Evolutionary conservation across 2,329 filamentous ascomycete species (phyloP), one percentile per base, ranked within the genome.

Genomic region (Aciculosporium take): DNA sequence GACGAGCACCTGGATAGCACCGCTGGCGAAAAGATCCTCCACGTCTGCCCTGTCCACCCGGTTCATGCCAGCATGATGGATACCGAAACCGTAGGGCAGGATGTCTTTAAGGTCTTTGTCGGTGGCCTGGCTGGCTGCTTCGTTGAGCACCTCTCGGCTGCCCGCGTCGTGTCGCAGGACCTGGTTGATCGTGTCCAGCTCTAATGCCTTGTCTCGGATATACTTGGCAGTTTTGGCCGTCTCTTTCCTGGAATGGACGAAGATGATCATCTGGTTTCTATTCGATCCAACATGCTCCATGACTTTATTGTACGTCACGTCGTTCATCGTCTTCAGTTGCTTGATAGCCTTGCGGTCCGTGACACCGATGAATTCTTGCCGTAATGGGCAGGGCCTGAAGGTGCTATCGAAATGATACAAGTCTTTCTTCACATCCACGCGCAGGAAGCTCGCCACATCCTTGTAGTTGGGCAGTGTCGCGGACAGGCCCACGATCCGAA

Each of bases 261-360:
- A 98, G 45, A 98, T 94, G 30, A 98, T 76, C 88, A 98, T 95
- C 61, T 98, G 91, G 53, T 98, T 94, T 48, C 84, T 79, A 55
- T 93, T 82, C 45, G 82, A 80, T 6, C 91, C 91, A 24, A 95
- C 89, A 56, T 96, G 89, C 61, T 98, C 91, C 41, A 98, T 75
- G 23, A 95, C 88, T 62, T 98, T 98, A 49, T 81, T 93, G 61
- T 98, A 98, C 44, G 87, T 95, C 41, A 98, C 88, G 53, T 98
- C 91, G 56, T 98, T 98, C 91, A 98, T 98, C 1, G 84, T 93
- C 71, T 96, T 95, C 41, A 98, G 69, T 60, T 98, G 91, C 64
- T 96, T 98, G 65, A 98, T 98, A 5, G 91, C 84, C 60, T 96
- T 96, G 66, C 91, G 93, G 51, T 98, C 91, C 0, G 89, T 95